Evolutionary conservation across 208 protist species (phyloP).

Genomic region (Wallacemonas sp.): DNA sequence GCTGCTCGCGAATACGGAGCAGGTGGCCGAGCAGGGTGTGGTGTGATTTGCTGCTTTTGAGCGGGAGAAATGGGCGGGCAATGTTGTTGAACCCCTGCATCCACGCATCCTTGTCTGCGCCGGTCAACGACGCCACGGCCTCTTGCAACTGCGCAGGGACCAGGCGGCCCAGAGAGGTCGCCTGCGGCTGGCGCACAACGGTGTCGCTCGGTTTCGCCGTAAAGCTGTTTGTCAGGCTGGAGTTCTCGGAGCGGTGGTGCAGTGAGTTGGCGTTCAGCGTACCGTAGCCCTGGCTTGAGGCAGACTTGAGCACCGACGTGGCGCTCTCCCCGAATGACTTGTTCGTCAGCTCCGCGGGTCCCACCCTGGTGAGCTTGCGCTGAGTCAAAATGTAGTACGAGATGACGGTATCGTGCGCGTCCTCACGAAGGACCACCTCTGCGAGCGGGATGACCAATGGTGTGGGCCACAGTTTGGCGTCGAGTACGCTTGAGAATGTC

Average conservation of each 20-base stretch:
- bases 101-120: constrained; percentile 41
- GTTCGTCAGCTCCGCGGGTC: constrained; percentile 37
- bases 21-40: constrained; percentile 66
- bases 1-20: constrained; percentile 52
- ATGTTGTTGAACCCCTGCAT: constrained; percentile 69
- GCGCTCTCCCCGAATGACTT: constrained; percentile 49
- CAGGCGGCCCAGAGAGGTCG: constrained; percentile 1
- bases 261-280: constrained; percentile 84
- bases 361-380: constrained; percentile 58
- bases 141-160: not conserved
- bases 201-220: constrained; percentile 6
- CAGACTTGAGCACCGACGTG: constrained; percentile 48
- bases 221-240: constrained; percentile 42
- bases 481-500: constrained; percentile 70
- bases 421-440: constrained; percentile 67
- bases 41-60: constrained; percentile 28
- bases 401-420: constrained; percentile 71
- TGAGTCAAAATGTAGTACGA: constrained; percentile 75
- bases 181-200: not conserved
- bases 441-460: constrained; percentile 70
- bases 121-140: not conserved
- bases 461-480: constrained; percentile 79
- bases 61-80: constrained; percentile 58
- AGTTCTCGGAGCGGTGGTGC: constrained; percentile 53
- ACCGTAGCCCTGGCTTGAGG: constrained; percentile 77